Base-by-base conservation (phyloP, 2,329 filamentous ascomycete genomes). In the Pseudogymnoascus sp. region DNA sequence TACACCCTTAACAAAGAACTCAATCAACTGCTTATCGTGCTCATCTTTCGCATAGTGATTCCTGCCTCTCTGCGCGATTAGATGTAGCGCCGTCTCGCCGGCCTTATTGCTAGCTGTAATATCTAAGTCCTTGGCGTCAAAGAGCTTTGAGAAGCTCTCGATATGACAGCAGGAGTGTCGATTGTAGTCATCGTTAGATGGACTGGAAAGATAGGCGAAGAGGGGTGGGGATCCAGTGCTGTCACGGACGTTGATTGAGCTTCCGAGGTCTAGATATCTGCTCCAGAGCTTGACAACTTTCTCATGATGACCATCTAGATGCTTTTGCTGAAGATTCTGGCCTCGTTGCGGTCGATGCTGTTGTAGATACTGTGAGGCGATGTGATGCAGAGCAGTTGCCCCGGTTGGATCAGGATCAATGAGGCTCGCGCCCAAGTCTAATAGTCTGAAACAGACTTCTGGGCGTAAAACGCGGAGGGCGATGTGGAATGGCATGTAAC, bases 311-410 rank as follows among this genome's bases (percentile, higher is more conserved):
- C 62, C 52, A 11, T 55, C 52, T 16, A 16, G 30, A 30, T 63
- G 49, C 14, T 63, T 36, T 49, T 19, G 23, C 11, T 16, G 7
- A 49, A 12, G 19, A 49, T 22, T 19, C 5, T 25, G 14, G 42
- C 23, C 22, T 28, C 22, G n/a, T 30, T 22, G 49, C 16, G 16
- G 35, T 11, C 38, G 36, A 39, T 60, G 30, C 9, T 12, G 58
- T 12, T 19, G 14, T 22, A 66, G 19, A 36, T 64, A 64, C 58
- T 67, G 66, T 25, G 60, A 41, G 19, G 69, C 68, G 9, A 71
- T 64, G 49, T 66, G 65, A 45, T 70, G 69, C 5, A 69, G 62
- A 3, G 65, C 64, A 12, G 66, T 69, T n/a, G 45, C 59, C 11
- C 69, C 69, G 52, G 63, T 61, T 25, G 66, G 65, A 22, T 68